phyloP scores from a whole-genome alignment of 371 early-diverging fungal genomes.

The Dichotomocladium elegans region DNA sequence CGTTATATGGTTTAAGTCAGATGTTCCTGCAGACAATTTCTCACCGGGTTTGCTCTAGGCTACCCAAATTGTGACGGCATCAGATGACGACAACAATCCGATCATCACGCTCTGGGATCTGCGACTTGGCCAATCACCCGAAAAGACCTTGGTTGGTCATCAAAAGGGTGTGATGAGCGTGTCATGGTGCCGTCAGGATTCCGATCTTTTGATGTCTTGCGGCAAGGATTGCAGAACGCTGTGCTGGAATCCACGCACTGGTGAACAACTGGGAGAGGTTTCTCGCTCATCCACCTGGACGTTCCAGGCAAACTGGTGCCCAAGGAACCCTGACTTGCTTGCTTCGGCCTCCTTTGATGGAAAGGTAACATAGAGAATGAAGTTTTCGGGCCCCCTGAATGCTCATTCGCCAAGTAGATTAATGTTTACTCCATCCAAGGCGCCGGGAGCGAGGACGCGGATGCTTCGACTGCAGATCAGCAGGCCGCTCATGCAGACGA shows the following conservation, averaged over 20 bases:
- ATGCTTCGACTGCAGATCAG: constrained; percentile 19
- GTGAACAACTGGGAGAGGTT: constrained; percentile 74
- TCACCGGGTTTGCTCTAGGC: constrained; percentile 64
- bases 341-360: constrained; percentile 89
- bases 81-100: constrained; percentile 88
- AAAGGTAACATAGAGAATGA: constrained; percentile 59
- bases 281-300: constrained; percentile 81
- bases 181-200: constrained; percentile 92
- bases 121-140: constrained; percentile 89
- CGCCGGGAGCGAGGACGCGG: constrained; percentile 5
- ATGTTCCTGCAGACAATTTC: background rate
- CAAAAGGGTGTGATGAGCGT: constrained; percentile 82
- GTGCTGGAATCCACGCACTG: constrained; percentile 84
- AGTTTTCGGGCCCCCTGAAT: too few species aligned
- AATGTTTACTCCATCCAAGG: constrained; percentile 81
- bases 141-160: constrained; percentile 76
- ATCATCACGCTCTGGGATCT: constrained; percentile 91
- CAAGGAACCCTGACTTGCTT: constrained; percentile 85
- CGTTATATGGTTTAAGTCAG: background rate
- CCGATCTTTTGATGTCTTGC: constrained; percentile 81
- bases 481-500: constrained; percentile 46
- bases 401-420: constrained; percentile 47
- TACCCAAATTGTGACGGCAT: constrained; percentile 90
- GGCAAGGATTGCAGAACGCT: constrained; percentile 92
- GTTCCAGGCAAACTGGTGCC: constrained; percentile 92